Percentiles rank a stretch among this genome's conserved stretches.
phyloP scores from a whole-genome alignment of 768 basidiomycete species.

The Coprinopsis sp. region DNA sequence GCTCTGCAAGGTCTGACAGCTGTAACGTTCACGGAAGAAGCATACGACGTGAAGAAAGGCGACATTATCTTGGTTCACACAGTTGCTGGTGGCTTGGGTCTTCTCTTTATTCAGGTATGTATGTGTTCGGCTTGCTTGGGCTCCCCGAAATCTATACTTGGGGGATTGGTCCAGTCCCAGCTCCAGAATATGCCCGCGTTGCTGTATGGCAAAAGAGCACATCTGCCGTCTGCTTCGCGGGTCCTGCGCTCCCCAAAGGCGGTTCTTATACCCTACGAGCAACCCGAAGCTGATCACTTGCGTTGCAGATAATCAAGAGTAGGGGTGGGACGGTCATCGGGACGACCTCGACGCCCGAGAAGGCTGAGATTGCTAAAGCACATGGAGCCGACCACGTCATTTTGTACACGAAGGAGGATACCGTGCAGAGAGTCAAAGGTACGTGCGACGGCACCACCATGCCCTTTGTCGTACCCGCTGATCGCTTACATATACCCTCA shows the following conservation, averaged over 20 bases:
- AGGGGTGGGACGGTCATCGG: conserved; percentile 89
- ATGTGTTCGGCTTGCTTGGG: no score
- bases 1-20: conserved; percentile 78
- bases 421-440: conserved; percentile 67
- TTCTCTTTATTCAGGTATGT: conserved; percentile 64
- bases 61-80: conserved; percentile 86
- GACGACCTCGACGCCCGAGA: conserved; percentile 81
- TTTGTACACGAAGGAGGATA: conserved; percentile 70
- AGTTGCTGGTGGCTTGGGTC: conserved; percentile 84
- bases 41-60: conserved; percentile 75
- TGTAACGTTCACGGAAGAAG: conserved; percentile 73
- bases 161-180: no score
- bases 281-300: no score
- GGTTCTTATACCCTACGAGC: no score
- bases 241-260: no score
- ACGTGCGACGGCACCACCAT: no score
- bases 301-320: conserved; percentile 58
- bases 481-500: no score
- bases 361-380: conserved; percentile 72
- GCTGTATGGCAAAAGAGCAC: no score
- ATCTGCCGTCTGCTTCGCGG: no score
- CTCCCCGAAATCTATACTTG: no score
- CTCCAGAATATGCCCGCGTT: no score
- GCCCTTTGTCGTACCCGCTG: no score
- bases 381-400: conserved; percentile 88